A percentile compares a stretch with the other conserved stretches of the same genome.
Evolutionary conservation across 164 flowering plant species (phyloP).

Genomic region (Annona cherimola): DNA sequence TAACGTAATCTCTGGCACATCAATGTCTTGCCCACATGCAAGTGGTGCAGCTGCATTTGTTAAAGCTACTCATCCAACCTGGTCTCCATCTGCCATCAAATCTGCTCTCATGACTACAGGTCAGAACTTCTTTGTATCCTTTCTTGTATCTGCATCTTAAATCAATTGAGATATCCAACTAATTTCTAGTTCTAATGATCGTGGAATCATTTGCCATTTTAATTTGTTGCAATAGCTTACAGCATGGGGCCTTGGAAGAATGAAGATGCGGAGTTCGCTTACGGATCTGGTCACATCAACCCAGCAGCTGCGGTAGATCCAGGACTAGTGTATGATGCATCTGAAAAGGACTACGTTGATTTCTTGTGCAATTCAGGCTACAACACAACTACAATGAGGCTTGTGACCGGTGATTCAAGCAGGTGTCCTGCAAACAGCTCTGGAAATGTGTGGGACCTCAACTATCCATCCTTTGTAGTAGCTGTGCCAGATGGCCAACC

Average conservation of each 20-base stretch:
- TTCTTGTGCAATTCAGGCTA: conserved; percentile 49
- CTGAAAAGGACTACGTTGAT: conserved; percentile 31
- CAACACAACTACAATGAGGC: conserved; percentile 21
- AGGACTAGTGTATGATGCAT: conserved; percentile 46
- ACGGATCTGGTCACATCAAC: conserved; percentile 52
- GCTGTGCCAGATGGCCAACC: conserved; percentile 35
- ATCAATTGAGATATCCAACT: too few species aligned
- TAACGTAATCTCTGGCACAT: conserved; percentile 38
- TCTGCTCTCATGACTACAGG: conserved; percentile 57
- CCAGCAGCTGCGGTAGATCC: conserved; percentile 37
- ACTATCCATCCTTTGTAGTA: conserved; percentile 49
- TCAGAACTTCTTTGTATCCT: conserved; percentile 1
- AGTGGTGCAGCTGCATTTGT: conserved; percentile 41
- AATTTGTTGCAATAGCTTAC: conserved; percentile 15
- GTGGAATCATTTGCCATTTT: background rate
- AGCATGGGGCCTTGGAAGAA: conserved; percentile 28
- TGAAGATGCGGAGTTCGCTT: conserved; percentile 40
- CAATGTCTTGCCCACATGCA: conserved; percentile 52
- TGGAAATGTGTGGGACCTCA: conserved; percentile 41
- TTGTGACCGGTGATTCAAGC: conserved; percentile 30
- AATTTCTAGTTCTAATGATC: too few species aligned
- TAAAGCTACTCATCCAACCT: conserved; percentile 35
- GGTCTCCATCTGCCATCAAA: conserved; percentile 50
- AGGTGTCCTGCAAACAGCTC: conserved; percentile 20
- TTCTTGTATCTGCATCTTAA: too few species aligned